A percentile compares a stretch with the other conserved stretches of the same genome.
These are phyloP conservation scores for Torulaspora quercuum DNA, from an alignment of 805 yeast genomes.

Conservation along the genomic window DNA sequence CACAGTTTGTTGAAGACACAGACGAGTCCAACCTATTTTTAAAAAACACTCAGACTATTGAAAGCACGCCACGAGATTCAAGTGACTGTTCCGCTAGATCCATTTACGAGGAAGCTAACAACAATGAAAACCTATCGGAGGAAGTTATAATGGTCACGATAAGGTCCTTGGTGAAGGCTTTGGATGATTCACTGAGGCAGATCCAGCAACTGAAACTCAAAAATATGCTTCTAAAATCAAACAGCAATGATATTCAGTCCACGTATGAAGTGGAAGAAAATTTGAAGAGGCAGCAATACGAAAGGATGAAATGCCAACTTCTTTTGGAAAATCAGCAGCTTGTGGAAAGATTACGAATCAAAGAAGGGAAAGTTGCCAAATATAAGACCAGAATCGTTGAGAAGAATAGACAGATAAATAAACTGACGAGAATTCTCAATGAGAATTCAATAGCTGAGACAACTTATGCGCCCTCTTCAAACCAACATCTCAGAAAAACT, in stretches of 20 bases:
- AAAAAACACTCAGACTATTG: background rate
- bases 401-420: conserved; percentile 45
- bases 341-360: conserved; percentile 39
- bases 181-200: conserved; percentile 30
- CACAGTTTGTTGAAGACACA: conserved; percentile 1
- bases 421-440: conserved; percentile 37
- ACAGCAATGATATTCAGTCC: conserved; percentile 23
- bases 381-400: conserved; percentile 43
- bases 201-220: conserved; percentile 38
- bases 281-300: conserved; percentile 39
- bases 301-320: conserved; percentile 34
- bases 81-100: background rate
- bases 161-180: conserved; percentile 19
- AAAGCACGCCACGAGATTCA: conserved; percentile 3
- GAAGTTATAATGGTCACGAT: conserved; percentile 15
- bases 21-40: background rate
- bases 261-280: conserved; percentile 32
- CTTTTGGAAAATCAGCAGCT: conserved; percentile 37
- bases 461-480: no score
- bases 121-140: background rate
- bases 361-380: conserved; percentile 45
- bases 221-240: conserved; percentile 40
- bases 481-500: no score
- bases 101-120: conserved; percentile 1
- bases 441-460: conserved; percentile 14